Conservation (phyloP, 2,329 filamentous ascomycete species). For the Elsinoe perseae region DNA sequence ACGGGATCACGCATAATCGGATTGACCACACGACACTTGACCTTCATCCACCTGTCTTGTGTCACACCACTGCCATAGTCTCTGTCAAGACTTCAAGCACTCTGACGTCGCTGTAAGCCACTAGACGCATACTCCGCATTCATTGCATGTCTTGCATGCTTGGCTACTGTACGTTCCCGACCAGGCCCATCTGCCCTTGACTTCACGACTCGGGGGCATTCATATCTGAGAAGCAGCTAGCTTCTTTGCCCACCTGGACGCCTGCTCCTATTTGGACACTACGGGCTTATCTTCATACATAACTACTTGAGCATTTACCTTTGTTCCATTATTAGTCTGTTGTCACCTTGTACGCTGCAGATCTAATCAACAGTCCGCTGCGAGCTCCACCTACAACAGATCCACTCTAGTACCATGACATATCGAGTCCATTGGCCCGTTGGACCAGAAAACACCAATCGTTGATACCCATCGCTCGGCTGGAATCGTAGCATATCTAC, state of each 20-base stretch:
- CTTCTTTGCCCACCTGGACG: neutral
- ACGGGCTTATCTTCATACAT: neutral
- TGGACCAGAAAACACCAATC: conserved; percentile 40
- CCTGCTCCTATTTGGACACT: neutral
- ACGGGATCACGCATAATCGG: neutral
- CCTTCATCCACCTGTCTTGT: neutral
- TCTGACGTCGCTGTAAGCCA: conserved; percentile 5
- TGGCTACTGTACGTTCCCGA: neutral
- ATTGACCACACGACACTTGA: neutral
- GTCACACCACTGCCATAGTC: neutral
- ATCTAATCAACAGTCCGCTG: neutral
- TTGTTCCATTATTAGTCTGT: neutral
- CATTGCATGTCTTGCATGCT: neutral
- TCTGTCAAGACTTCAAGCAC: neutral
- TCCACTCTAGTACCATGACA: conserved; percentile 12
- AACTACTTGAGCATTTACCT: neutral
- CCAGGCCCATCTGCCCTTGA: neutral
- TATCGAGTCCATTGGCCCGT: conserved; percentile 33
- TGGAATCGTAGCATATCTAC: neutral
- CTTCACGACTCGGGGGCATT: neutral
- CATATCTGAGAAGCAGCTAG: neutral
- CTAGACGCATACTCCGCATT: conserved; percentile 12
- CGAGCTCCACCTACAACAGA: neutral
- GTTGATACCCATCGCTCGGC: conserved; percentile 24
- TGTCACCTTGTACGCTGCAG: neutral